phyloP scores from a whole-genome alignment of 148 eudicot species.

The Rhododendron ferrugineum region DNA sequence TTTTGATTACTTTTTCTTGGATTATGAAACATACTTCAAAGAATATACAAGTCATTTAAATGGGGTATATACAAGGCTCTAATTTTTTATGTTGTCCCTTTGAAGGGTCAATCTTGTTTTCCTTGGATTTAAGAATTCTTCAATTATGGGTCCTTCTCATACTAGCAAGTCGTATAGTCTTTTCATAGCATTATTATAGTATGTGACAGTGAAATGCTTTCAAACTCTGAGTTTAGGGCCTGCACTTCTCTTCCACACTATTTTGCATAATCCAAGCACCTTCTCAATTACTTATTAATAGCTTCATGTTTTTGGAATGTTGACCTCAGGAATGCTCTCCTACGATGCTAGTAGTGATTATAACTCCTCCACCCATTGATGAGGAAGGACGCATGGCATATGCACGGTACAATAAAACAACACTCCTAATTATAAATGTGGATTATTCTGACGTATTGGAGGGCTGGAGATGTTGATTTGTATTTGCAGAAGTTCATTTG shows the following conservation, averaged over 20 bases:
- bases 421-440: constrained; percentile 5
- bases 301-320: background rate
- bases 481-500: background rate
- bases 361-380: constrained; percentile 88
- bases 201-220: background rate
- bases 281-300: background rate
- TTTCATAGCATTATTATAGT: background rate
- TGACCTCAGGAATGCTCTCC: constrained; percentile 63
- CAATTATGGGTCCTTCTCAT: background rate
- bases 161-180: background rate
- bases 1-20: no score
- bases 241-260: background rate
- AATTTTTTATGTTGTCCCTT: background rate
- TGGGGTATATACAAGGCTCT: background rate
- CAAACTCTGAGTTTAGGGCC: background rate
- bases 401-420: constrained; percentile 44
- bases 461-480: background rate
- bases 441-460: background rate
- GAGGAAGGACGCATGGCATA: constrained; percentile 65
- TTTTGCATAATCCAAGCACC: background rate
- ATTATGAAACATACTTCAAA: background rate
- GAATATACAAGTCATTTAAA: background rate
- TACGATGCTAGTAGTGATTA: constrained; percentile 60
- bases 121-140: no score
- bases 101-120: background rate